These are phyloP conservation scores for Penicillium turbatum DNA, from an alignment of 495 filamentous ascomycete species.

Conservation along the genomic window DNA sequence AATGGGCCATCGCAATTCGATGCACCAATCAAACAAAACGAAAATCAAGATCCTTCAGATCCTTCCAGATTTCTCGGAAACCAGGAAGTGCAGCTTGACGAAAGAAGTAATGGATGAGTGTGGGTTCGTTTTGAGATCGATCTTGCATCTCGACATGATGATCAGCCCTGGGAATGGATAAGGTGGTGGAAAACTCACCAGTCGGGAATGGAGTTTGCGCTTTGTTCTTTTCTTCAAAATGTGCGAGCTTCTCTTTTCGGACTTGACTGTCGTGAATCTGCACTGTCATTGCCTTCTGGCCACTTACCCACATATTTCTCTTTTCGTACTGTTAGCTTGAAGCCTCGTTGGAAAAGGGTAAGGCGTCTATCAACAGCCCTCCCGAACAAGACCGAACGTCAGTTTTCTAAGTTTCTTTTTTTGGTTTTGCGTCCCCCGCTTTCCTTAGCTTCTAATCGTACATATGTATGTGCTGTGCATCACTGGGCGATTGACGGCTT, in stretches of 20 bases:
- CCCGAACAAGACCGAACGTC: background rate
- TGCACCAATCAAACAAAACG: conserved; percentile 11
- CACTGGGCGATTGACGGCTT: background rate
- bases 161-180: background rate
- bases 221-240: background rate
- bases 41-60: background rate
- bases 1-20: conserved; percentile 14
- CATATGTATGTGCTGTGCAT: background rate
- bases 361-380: background rate
- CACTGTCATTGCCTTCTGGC: background rate
- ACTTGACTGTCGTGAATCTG: background rate
- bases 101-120: background rate
- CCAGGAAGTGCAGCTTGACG: background rate
- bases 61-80: background rate
- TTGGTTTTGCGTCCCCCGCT: background rate
- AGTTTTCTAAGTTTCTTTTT: background rate
- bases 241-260: background rate
- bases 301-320: background rate
- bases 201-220: background rate
- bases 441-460: background rate
- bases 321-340: background rate
- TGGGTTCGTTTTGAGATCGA: no score
- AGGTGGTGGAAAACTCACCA: background rate
- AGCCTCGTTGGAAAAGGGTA: background rate
- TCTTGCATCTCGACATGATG: background rate